These are phyloP conservation scores for Russula virescens DNA, from an alignment of 768 basidiomycete genomes.

Conservation along the genomic window DNA sequence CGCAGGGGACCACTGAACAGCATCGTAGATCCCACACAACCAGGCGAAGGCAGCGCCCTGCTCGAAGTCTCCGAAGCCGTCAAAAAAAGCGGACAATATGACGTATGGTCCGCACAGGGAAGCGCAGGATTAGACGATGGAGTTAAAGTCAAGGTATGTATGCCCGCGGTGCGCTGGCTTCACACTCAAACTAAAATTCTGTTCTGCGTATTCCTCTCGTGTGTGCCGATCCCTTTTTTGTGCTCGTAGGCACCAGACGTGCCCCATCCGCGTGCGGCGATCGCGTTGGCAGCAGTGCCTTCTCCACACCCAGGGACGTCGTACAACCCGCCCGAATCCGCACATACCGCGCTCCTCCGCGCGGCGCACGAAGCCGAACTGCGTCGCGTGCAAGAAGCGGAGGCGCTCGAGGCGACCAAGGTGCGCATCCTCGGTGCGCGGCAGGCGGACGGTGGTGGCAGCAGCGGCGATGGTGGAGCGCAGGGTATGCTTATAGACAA, in stretches of 20 bases:
- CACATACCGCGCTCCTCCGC: slow-evolving; percentile 65
- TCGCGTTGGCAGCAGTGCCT: slow-evolving; percentile 58
- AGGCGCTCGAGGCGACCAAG: slow-evolving; percentile 48
- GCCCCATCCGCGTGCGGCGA: slow-evolving; percentile 43
- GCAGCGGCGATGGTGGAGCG: slow-evolving; percentile 34
- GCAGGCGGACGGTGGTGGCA: slow-evolving; percentile 28
- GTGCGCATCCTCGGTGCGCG: slow-evolving; percentile 50
- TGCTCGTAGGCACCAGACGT: slow-evolving; percentile 47
- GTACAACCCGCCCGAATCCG: slow-evolving; percentile 77
- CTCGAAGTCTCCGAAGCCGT: slow-evolving; percentile 65
- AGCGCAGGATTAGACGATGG: slow-evolving; percentile 33
- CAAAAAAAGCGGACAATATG: slow-evolving; percentile 59
- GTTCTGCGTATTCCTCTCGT: neutral
- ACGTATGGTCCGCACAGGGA: slow-evolving; percentile 52
- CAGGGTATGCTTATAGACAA: slow-evolving; percentile 63
- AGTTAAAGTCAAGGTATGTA: slow-evolving; percentile 50
- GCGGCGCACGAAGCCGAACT: slow-evolving; percentile 64
- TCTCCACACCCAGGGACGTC: slow-evolving; percentile 80
- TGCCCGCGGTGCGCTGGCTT: neutral
- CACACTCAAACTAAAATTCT: neutral
- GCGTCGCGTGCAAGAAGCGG: slow-evolving; percentile 47
- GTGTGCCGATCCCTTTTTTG: neutral
- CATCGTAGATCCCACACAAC: slow-evolving; percentile 60
- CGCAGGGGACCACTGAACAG: slow-evolving; percentile 70
- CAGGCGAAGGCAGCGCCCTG: slow-evolving; percentile 57